phyloP scores from a whole-genome alignment of 1,284 basidiomycete species.

The Leccinum griseonigrum region DNA sequence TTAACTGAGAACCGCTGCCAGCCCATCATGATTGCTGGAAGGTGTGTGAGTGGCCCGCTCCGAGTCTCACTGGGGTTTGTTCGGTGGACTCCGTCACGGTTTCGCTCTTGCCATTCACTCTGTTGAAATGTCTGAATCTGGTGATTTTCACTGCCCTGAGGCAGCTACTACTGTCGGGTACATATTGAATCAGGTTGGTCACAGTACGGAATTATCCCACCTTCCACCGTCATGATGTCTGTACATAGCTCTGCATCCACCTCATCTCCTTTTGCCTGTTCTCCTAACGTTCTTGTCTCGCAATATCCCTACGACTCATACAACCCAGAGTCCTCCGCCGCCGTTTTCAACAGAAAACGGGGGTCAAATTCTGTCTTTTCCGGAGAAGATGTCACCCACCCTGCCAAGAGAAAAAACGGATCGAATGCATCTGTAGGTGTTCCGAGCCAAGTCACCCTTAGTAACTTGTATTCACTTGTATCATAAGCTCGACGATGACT shows the following conservation, averaged over 20 bases:
- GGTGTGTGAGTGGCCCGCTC: too few species aligned
- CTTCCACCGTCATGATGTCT: not conserved
- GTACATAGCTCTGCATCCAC: not conserved
- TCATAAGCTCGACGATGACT: not conserved
- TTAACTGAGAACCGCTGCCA: too few species aligned
- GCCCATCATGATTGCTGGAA: too few species aligned
- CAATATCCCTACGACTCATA: not conserved
- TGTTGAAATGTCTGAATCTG: too few species aligned
- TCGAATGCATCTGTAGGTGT: not conserved
- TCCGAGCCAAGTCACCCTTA: not conserved
- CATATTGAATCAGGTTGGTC: too few species aligned
- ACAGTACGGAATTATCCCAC: too few species aligned
- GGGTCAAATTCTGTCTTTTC: not conserved
- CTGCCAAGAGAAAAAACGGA: not conserved
- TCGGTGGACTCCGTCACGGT: too few species aligned
- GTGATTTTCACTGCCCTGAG: too few species aligned
- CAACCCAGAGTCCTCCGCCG: not conserved
- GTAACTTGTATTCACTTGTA: not conserved
- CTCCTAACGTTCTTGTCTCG: not conserved
- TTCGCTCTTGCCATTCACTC: too few species aligned
- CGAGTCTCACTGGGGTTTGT: too few species aligned
- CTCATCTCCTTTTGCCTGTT: not conserved
- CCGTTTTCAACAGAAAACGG: not conserved
- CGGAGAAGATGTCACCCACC: not conserved
- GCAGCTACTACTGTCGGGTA: too few species aligned